These are phyloP conservation scores for Lachnellula arida DNA, from an alignment of 2,329 filamentous ascomycete genomes.

Conservation along the genomic window DNA sequence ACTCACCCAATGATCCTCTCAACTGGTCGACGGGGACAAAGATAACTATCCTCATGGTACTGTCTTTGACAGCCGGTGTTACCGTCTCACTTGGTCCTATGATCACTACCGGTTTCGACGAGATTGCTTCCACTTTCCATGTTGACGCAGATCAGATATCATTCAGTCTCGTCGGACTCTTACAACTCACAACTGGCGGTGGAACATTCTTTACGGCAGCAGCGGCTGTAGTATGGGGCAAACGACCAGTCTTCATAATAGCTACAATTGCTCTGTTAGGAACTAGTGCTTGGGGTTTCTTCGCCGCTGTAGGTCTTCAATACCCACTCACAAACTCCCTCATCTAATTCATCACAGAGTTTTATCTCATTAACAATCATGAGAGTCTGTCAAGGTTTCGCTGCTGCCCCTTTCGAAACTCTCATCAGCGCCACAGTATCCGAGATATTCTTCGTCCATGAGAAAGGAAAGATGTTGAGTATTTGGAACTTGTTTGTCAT, in stretches of 20 bases:
- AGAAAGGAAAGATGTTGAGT: conserved; percentile 35
- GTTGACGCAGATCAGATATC: conserved; percentile 36
- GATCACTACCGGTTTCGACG: conserved; percentile 36
- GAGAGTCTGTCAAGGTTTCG: conserved; percentile 30
- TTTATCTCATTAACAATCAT: conserved; percentile 35
- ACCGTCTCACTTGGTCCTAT: conserved; percentile 33
- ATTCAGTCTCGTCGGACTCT: conserved; percentile 30
- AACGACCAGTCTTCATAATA: conserved; percentile 26
- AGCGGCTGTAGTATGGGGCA: conserved; percentile 34
- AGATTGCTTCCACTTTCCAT: conserved; percentile 33
- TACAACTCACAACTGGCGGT: conserved; percentile 38
- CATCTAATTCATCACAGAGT: conserved; percentile 21
- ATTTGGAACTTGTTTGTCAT: conserved; percentile 27
- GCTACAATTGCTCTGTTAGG: conserved; percentile 33
- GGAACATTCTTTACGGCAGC: conserved; percentile 40
- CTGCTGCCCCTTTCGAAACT: conserved; percentile 30
- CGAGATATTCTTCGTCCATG: conserved; percentile 43
- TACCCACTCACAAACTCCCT: background rate
- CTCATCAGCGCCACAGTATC: conserved; percentile 36
- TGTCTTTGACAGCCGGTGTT: no score
- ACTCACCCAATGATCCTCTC: conserved; percentile 49
- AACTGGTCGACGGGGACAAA: conserved; percentile 37
- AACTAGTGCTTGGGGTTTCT: conserved; percentile 38
- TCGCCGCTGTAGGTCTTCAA: conserved; percentile 26
- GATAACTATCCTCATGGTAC: conserved; percentile 16